These are phyloP conservation scores for Apiospora rasikravindrae DNA, from an alignment of 2,329 filamentous ascomycete species.

Conservation along the genomic window DNA sequence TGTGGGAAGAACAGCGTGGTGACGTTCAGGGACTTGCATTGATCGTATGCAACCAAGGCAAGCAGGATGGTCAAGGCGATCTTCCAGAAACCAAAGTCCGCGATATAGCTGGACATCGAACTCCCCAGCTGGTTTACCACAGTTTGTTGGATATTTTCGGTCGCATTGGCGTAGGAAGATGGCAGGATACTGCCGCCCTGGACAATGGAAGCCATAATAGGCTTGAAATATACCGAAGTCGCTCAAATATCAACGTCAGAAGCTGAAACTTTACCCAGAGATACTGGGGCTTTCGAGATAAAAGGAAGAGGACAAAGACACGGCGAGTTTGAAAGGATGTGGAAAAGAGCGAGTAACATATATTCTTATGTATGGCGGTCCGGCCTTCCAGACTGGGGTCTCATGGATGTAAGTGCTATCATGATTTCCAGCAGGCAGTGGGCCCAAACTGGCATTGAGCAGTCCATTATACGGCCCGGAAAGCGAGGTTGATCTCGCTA, in stretches of 20 bases:
- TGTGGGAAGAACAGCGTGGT: background rate
- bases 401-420: background rate
- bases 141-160: background rate
- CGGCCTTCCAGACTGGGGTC: background rate
- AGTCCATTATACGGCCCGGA: background rate
- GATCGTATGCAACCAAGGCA: background rate
- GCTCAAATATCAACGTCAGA: background rate
- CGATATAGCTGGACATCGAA: background rate
- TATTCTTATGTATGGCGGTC: background rate
- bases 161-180: background rate
- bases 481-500: background rate
- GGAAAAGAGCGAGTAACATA: background rate
- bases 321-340: background rate
- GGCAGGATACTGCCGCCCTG: background rate
- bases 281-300: background rate
- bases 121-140: background rate
- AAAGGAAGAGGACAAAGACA: background rate
- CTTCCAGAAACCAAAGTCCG: slow-evolving; percentile 6
- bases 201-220: background rate
- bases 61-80: background rate
- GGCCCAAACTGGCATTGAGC: background rate
- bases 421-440: background rate
- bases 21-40: background rate
- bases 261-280: background rate
- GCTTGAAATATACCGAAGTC: background rate